Percentiles rank a stretch among this genome's conserved stretches.
Evolutionary conservation across 176 grass and related monocot genomes (phyloP).

Genomic region (Phyllostachys edulis): DNA sequence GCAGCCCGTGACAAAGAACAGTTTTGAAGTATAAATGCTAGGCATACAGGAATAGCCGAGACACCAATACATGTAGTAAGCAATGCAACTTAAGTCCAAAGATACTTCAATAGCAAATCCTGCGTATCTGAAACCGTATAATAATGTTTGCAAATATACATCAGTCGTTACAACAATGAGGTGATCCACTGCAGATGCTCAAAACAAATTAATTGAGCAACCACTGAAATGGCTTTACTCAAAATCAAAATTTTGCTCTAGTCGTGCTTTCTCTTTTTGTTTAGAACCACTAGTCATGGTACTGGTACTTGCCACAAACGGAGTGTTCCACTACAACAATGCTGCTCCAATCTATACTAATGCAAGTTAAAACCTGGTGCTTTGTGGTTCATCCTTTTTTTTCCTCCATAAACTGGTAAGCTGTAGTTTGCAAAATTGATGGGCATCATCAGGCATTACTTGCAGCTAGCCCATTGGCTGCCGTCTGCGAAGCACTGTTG

Average conservation of each 20-base stretch:
- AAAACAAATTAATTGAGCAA: conserved; percentile 13
- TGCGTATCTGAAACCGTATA: not conserved
- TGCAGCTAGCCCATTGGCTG: conserved; percentile 17
- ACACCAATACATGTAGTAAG: not conserved
- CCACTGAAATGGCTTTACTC: not conserved
- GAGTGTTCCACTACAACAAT: not conserved
- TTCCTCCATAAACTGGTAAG: not conserved
- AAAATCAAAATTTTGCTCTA: not conserved
- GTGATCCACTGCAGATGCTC: not conserved
- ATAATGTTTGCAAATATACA: conserved; percentile 7
- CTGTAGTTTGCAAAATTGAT: not conserved
- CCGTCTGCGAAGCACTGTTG: not conserved
- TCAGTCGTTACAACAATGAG: conserved; percentile 36
- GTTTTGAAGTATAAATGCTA: not conserved
- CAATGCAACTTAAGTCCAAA: not conserved
- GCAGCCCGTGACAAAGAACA: not conserved
- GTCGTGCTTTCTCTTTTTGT: not conserved
- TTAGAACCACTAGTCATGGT: not conserved
- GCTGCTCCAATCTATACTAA: conserved; percentile 21
- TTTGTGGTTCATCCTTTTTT: not conserved
- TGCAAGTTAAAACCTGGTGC: not conserved
- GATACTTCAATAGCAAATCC: not conserved
- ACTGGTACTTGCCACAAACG: not conserved
- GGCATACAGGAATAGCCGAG: not conserved
- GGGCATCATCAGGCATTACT: conserved; percentile 29